Base-by-base conservation (phyloP, 2,329 filamentous ascomycete genomes). In the Arthrobotrys iridis region DNA sequence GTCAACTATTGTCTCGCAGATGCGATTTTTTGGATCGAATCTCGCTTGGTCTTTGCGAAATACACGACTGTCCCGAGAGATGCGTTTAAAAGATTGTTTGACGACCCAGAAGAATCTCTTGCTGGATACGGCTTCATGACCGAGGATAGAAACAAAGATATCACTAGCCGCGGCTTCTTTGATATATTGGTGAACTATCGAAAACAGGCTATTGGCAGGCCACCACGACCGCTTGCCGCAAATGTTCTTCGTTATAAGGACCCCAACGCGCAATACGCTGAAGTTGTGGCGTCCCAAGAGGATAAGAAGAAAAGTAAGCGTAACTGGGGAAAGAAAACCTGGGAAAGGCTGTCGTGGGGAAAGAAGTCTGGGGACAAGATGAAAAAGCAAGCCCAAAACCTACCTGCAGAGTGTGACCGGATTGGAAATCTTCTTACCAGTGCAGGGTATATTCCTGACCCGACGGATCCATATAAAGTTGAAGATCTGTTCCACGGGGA, bases 1-100 rank as follows among this genome's bases (percentile, higher is more conserved):
- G 71, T 59, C 8, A 26, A 75, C 1, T 24, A 8, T 13, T 59
- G 62, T 11, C 41, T 67, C 13, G 63, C 68, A n/a, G 71, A 75
- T 30, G 71, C 71, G 15, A 37, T 68, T 5, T 75, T 63, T 63
- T 52, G 71, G 33, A 8, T 75, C 24, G 71, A 75, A 33, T 43
- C 37, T 1, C 71, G 71, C 6, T 37, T 75, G 1, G 57, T 68
- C 7, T 75, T 48, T 26, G 57, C 46, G 2, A 59, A 28, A 3
- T 68, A 59, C 30, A 59, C 33, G 30, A 30, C 28, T 10, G 22
- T 68, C 10, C 63, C 71, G 3, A 22, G 13, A 10, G 63, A 75
- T 13, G 22, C 37, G 2, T 75, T 63, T 28, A 64, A 75, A 11
- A 7, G 11, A 0, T 15, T 75, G n/a, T 45, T 68, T 40, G 71